Conservation (phyloP, 371 early-diverging fungal species). For the Mucor irregularis region DNA sequence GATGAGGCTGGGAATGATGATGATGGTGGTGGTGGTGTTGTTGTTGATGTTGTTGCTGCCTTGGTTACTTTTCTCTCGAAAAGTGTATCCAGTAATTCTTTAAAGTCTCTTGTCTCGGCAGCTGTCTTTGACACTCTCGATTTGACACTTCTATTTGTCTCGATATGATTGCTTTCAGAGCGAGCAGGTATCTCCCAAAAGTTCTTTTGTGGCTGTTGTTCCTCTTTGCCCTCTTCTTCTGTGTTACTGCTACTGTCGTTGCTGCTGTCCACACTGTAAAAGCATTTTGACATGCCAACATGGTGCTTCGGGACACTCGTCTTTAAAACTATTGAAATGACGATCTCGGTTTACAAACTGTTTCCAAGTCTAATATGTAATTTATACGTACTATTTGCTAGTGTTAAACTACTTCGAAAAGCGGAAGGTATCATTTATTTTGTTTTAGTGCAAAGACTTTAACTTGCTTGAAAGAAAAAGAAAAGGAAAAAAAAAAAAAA, state of each 20-base stretch:
- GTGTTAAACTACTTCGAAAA: no score
- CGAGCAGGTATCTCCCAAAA: not conserved
- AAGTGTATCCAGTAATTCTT: constrained; percentile 15
- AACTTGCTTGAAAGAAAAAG: not conserved
- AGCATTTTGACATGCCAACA: not conserved
- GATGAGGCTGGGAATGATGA: not conserved
- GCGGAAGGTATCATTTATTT: constrained; percentile 15
- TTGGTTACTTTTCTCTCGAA: not conserved
- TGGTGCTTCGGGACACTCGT: not conserved
- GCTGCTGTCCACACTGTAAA: not conserved
- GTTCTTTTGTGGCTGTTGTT: no score
- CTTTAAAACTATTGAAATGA: not conserved
- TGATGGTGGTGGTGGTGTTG: not conserved
- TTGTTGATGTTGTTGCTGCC: not conserved
- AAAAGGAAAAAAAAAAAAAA: constrained; percentile 3
- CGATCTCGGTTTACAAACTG: no score
- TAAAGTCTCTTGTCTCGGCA: constrained; percentile 9
- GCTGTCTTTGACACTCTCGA: not conserved
- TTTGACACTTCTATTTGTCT: not conserved
- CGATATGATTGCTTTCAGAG: not conserved
- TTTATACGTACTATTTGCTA: no score
- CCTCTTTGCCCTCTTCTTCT: no score
- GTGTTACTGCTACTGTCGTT: not conserved
- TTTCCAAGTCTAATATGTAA: no score
- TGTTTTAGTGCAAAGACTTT: not conserved